phyloP scores from a whole-genome alignment of 2,329 filamentous ascomycete genomes.

The Geosmithia flava region DNA sequence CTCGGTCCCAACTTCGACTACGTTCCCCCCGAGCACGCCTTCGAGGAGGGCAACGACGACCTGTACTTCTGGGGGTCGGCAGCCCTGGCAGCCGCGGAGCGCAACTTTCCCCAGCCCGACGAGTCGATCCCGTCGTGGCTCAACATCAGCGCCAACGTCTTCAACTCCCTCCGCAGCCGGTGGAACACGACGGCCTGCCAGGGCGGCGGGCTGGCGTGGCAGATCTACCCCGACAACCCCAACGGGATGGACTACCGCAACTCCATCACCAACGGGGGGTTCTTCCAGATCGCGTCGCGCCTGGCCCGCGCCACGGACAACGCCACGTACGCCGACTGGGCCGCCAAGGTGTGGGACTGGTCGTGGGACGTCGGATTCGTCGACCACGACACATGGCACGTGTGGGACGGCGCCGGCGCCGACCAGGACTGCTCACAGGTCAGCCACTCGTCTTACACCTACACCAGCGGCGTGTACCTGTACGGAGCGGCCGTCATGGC shows the following conservation, averaged over 20 bases:
- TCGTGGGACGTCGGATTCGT: conserved; percentile 34
- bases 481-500: conserved; percentile 45
- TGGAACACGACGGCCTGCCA: conserved; percentile 59
- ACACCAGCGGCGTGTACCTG: conserved; percentile 50
- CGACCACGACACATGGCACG: conserved; percentile 38
- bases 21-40: conserved; percentile 41
- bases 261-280: conserved; percentile 37
- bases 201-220: conserved; percentile 70
- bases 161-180: conserved; percentile 55
- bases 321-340: conserved; percentile 41
- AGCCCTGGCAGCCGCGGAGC: conserved; percentile 55
- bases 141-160: conserved; percentile 56
- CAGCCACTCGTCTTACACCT: conserved; percentile 41
- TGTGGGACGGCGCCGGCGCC: conserved; percentile 44
- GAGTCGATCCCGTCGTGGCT: conserved; percentile 47
- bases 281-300: conserved; percentile 41
- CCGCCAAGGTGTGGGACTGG: conserved; percentile 46
- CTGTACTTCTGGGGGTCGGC: conserved; percentile 64
- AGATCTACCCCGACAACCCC: conserved; percentile 63
- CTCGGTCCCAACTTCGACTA: conserved; percentile 45
- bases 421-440: conserved; percentile 37
- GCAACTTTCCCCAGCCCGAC: conserved; percentile 52
- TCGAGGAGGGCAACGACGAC: conserved; percentile 63
- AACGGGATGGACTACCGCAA: conserved; percentile 78
- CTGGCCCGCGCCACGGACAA: conserved; percentile 50